These are phyloP conservation scores for Catenaria anguillulae DNA, from an alignment of 371 early-diverging fungal species.

Conservation along the genomic window DNA sequence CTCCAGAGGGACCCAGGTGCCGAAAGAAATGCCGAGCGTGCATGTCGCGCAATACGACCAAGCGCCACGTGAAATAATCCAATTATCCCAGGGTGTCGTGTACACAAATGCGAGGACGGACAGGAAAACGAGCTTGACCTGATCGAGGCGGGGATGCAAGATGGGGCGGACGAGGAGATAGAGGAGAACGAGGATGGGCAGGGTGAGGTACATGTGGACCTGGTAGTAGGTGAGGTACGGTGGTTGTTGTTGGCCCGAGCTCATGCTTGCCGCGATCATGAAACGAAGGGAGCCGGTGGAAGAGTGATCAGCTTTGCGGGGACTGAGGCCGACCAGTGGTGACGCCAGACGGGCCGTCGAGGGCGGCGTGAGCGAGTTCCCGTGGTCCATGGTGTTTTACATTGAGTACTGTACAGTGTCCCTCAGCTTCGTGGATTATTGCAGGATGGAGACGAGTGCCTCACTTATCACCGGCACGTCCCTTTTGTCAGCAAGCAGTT, in stretches of 20 bases:
- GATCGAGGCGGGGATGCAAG: slow-evolving; percentile 19
- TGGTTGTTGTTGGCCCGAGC: too few relatives aligned
- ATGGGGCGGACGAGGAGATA: slow-evolving; percentile 25
- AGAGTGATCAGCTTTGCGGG: too few relatives aligned
- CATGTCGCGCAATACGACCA: slow-evolving; percentile 35
- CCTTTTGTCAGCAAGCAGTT: too few relatives aligned
- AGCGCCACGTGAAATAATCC: slow-evolving; percentile 32
- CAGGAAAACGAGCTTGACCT: slow-evolving; percentile 29
- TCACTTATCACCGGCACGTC: too few relatives aligned
- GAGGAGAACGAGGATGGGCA: slow-evolving; percentile 30
- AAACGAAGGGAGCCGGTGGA: too few relatives aligned
- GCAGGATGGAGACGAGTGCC: too few relatives aligned
- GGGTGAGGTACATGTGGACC: slow-evolving; percentile 39
- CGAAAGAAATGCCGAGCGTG: slow-evolving; percentile 32
- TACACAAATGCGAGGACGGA: slow-evolving; percentile 28
- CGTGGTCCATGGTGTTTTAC: too few relatives aligned
- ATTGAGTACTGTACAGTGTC: too few relatives aligned
- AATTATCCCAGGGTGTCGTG: slow-evolving; percentile 49
- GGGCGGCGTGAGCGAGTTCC: too few relatives aligned
- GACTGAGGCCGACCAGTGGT: too few relatives aligned
- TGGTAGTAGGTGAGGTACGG: slow-evolving; percentile 38
- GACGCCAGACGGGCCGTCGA: too few relatives aligned
- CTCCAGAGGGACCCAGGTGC: slow-evolving; percentile 46
- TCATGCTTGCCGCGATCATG: background rate
- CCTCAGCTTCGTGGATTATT: too few relatives aligned